phyloP scores from a whole-genome alignment of 169 alveolate genomes.

The Eimeria maxima region DNA sequence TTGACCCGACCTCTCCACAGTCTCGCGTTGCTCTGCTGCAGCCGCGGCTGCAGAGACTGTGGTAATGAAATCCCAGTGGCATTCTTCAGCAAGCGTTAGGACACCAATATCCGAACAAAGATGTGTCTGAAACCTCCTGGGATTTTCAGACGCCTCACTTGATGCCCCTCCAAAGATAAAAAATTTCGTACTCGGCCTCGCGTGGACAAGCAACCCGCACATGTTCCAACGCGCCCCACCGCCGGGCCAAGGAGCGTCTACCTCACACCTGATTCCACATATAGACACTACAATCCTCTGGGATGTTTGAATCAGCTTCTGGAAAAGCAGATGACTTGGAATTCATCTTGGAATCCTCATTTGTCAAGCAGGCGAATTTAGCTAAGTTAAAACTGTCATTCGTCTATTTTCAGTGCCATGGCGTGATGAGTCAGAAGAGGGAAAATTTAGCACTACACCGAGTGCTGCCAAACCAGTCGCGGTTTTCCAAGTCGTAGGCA shows the following conservation, averaged over 20 bases:
- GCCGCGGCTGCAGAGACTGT: constrained; percentile 59
- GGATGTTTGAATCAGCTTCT: background rate
- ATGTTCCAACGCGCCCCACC: constrained; percentile 95
- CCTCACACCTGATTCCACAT: constrained; percentile 85
- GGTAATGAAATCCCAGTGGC: constrained; percentile 63
- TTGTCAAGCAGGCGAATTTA: background rate
- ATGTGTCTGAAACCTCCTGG: constrained; percentile 89
- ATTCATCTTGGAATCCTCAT: background rate
- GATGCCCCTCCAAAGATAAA: constrained; percentile 96
- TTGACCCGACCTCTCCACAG: constrained; percentile 1
- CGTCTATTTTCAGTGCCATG: background rate
- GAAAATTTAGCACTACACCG: background rate
- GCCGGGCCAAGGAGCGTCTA: constrained; percentile 93
- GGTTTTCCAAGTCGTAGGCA: constrained; percentile 92
- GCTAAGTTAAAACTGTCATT: background rate
- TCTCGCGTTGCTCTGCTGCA: constrained; percentile 65
- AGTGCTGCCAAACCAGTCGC: constrained; percentile 91
- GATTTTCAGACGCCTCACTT: constrained; percentile 93
- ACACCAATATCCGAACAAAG: constrained; percentile 80
- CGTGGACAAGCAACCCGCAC: constrained; percentile 94
- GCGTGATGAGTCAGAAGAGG: background rate
- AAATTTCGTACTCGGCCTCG: constrained; percentile 96
- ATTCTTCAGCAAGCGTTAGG: constrained; percentile 65
- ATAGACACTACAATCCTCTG: background rate
- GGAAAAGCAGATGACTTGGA: no score